Evolutionary conservation across 2,329 filamentous ascomycete species (phyloP), one percentile per base, ranked within the genome.

Genomic region (Fusarium mexicanum): DNA sequence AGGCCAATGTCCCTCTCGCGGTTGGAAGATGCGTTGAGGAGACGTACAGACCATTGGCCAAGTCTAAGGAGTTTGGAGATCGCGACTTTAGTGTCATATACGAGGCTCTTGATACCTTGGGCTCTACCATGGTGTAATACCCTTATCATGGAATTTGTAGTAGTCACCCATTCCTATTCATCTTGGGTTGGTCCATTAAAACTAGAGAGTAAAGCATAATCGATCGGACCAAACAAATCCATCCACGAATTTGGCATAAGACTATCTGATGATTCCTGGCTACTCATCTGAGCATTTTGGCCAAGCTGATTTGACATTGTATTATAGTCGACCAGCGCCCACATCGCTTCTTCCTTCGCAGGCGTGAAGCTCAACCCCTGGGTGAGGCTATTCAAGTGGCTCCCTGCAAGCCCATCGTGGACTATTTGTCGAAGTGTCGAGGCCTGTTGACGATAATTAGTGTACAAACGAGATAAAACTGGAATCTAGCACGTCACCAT

Each of bases 61-160:
- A 24, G 37, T 55, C 51, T 6, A 59, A 29, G n/a, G 29, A 58
- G 54, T 58, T 35, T 37, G 41, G 54, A 37, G 29, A 24, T 11
- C 54, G 41, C 2, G 54, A 58, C 41, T 58, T 58, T 29, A 58
- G 54, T 13, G 41, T 58, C 9, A 46, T 58, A 12, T 58, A 58
- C 17, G 41, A 58, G 54, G 38, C 40, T 22, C 54, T 58, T 10
- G 35, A 40, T 40, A 31, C 18, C 9, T 4, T 16, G 8, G 31
- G 18, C 24, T 18, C 35, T 18, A 29, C 24, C 18, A 47, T 20
- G 44, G 12, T 22, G 13, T 47, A 29, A 9, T 3, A 8, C 24
- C 0, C 8, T 29, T 29, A 6, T 9, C 8, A 6, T 29, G 44
- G 18, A 47, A 47, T 35, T 35, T 35, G 33, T 35, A 35, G 14